A percentile compares a stretch with the other conserved stretches of the same genome.
phyloP scores from a whole-genome alignment of 2,329 filamentous ascomycete species.

The Raffaelea arxii region DNA sequence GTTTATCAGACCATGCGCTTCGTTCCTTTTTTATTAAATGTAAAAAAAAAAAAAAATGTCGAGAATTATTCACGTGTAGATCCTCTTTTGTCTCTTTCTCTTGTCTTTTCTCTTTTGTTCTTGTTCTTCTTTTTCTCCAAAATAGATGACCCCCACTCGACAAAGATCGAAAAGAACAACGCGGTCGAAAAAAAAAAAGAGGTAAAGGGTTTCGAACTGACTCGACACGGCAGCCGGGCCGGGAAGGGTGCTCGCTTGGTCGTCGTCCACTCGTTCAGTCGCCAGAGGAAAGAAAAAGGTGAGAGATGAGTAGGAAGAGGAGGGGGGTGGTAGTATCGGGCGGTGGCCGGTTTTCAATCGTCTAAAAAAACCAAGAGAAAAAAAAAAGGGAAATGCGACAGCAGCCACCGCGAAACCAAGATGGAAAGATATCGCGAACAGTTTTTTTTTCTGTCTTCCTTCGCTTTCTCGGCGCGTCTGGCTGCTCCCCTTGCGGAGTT shows the following conservation, averaged over 20 bases:
- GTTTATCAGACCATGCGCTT: too few relatives aligned
- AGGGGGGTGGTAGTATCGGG: background rate
- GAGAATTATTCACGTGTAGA: too few relatives aligned
- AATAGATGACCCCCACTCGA: background rate
- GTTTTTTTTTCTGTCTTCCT: background rate
- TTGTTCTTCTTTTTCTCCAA: background rate
- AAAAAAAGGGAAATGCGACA: background rate
- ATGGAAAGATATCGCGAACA: background rate
- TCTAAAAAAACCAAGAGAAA: slow-evolving; percentile 3
- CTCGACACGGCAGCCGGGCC: slow-evolving; percentile 1
- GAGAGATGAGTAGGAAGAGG: too few relatives aligned
- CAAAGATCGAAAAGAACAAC: background rate
- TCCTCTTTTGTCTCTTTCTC: background rate
- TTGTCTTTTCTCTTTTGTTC: background rate
- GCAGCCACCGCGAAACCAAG: background rate
- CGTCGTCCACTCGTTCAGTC: too few relatives aligned
- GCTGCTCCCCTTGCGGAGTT: background rate
- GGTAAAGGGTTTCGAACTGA: background rate
- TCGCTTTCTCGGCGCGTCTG: too few relatives aligned
- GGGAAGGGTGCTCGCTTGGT: background rate
- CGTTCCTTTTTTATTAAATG: too few relatives aligned
- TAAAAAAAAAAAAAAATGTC: too few relatives aligned
- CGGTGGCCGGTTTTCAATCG: slow-evolving; percentile 1
- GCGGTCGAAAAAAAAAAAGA: background rate
- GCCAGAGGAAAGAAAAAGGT: too few relatives aligned